A percentile compares a stretch with the other conserved stretches of the same genome.
Evolutionary conservation across 176 grass and related monocot genomes (phyloP).

Genomic region (Aegilops speltoides): DNA sequence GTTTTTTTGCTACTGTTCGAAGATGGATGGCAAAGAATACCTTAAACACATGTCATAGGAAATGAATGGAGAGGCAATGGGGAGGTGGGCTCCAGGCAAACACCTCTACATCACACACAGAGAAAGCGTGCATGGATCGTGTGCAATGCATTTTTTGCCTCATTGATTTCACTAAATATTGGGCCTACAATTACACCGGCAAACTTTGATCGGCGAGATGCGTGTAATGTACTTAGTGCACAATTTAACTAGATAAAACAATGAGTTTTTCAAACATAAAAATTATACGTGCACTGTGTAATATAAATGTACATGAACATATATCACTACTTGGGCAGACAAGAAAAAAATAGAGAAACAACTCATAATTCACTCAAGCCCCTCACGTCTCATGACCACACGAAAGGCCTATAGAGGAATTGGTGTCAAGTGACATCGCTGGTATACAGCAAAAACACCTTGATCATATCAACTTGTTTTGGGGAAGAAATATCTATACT

Average conservation of each 20-base stretch:
- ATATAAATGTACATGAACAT: no score
- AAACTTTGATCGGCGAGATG: background rate
- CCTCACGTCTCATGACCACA: background rate
- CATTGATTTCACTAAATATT: background rate
- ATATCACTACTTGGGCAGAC: no score
- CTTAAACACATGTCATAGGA: background rate
- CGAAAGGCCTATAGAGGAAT: background rate
- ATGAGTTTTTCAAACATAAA: no score
- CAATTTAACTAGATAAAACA: background rate
- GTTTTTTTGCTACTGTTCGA: background rate
- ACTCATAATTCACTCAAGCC: no score
- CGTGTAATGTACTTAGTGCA: background rate
- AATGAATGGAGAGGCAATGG: background rate
- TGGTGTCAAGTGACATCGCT: background rate
- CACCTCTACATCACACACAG: background rate
- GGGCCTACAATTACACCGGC: background rate
- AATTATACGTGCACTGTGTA: no score
- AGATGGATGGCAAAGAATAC: background rate
- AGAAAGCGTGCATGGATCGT: no score
- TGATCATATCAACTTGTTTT: background rate
- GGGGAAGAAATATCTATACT: background rate
- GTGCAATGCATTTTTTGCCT: no score
- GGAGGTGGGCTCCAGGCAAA: background rate
- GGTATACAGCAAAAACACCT: background rate
- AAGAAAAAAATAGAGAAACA: no score